Conservation (phyloP, 192 early-diverging fungal genomes). For the Umbelopsis vinacea region DNA sequence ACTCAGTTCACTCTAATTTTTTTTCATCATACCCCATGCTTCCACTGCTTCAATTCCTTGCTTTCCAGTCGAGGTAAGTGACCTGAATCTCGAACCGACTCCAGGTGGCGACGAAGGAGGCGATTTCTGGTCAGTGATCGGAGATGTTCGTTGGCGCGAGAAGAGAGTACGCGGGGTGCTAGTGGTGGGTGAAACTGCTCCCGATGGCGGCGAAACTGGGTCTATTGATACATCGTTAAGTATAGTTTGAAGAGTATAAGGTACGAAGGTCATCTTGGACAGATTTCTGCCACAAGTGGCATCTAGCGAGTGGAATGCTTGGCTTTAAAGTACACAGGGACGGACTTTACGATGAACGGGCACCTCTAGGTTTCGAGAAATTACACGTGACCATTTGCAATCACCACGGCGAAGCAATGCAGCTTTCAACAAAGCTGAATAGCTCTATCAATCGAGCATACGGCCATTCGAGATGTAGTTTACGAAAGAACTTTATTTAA, state of each 20-base stretch:
- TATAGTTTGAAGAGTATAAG: slow-evolving; percentile 57
- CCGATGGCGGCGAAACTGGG: slow-evolving; percentile 22
- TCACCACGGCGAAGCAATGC: no score
- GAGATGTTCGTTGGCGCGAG: slow-evolving; percentile 32
- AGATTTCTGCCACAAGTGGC: neutral
- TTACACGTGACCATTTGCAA: neutral
- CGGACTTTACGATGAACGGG: neutral
- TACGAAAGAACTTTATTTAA: no score
- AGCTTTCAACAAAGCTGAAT: no score
- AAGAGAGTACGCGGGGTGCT: slow-evolving; percentile 24
- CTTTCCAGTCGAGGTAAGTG: slow-evolving; percentile 26
- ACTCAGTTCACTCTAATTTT: neutral
- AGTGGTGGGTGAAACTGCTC: slow-evolving; percentile 26
- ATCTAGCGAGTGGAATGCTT: neutral
- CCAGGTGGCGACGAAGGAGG: slow-evolving; percentile 26
- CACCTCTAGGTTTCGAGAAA: neutral
- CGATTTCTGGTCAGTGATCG: slow-evolving; percentile 12
- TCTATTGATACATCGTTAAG: slow-evolving; percentile 48
- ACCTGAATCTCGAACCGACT: slow-evolving; percentile 20
- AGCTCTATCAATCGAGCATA: no score
- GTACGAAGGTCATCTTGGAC: slow-evolving; percentile 42
- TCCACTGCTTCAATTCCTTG: slow-evolving; percentile 52
- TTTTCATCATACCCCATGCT: slow-evolving; percentile 49
- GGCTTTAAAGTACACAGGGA: neutral
- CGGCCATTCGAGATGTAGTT: no score